phyloP scores from a whole-genome alignment of 495 filamentous ascomycete species.

The Penicillium malachiteum region DNA sequence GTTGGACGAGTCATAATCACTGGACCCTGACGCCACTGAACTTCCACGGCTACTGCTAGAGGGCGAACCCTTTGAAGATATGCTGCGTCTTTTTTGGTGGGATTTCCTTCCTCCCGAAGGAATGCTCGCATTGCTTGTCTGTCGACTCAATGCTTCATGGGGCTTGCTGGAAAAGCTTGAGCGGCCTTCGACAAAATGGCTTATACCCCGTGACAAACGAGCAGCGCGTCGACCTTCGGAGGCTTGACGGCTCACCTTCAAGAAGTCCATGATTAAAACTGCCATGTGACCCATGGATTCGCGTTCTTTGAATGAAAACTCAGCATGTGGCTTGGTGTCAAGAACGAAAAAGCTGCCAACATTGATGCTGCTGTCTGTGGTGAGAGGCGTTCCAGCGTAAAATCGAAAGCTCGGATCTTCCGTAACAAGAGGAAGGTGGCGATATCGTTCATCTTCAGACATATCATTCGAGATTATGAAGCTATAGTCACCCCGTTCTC shows the following conservation, averaged over 20 bases:
- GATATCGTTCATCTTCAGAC: slow-evolving; percentile 40
- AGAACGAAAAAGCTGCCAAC: slow-evolving; percentile 69
- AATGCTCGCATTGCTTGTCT: neutral
- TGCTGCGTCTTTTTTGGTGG: neutral
- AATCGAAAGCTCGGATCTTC: slow-evolving; percentile 42
- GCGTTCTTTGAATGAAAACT: slow-evolving; percentile 32
- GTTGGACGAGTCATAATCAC: slow-evolving; percentile 22
- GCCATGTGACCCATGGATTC: slow-evolving; percentile 46
- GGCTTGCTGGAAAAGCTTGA: slow-evolving; percentile 22
- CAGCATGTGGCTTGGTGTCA: slow-evolving; percentile 45
- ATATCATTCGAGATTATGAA: slow-evolving; percentile 46
- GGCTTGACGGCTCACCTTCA: slow-evolving; percentile 57
- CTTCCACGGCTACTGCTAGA: slow-evolving; percentile 27
- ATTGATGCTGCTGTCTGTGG: slow-evolving; percentile 64
- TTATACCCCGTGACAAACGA: slow-evolving; percentile 59
- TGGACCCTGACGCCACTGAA: slow-evolving; percentile 26
- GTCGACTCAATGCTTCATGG: neutral
- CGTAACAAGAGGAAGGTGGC: slow-evolving; percentile 40
- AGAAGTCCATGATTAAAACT: slow-evolving; percentile 58
- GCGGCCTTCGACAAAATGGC: slow-evolving; percentile 57
- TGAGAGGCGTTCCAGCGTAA: slow-evolving; percentile 54
- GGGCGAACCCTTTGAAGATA: slow-evolving; percentile 16
- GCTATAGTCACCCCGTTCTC: slow-evolving; percentile 17
- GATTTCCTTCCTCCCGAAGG: neutral
- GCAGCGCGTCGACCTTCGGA: slow-evolving; percentile 56